Percentiles rank a stretch among this genome's conserved stretches.
Conservation (phyloP, 2,329 filamentous ascomycete species). For the Aspergillus sp. region DNA sequence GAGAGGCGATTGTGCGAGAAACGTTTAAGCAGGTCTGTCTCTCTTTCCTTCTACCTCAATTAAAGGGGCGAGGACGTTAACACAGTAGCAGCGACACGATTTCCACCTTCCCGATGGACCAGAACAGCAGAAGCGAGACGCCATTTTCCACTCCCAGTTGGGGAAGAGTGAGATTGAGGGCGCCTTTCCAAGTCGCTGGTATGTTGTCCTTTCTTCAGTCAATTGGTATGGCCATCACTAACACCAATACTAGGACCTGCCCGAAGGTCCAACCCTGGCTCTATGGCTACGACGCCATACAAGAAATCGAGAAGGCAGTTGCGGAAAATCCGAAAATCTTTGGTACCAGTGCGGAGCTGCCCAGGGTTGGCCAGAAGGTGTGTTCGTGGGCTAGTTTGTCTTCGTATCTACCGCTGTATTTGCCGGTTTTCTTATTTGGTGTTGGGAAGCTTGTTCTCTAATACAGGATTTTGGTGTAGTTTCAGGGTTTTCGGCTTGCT, state of each 20-base stretch:
- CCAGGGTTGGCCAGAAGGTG: not conserved
- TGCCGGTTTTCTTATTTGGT: not conserved
- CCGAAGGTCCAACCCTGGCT: conserved; percentile 63
- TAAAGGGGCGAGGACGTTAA: not conserved
- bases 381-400: not conserved
- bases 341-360: not conserved
- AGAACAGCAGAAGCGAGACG: conserved; percentile 59
- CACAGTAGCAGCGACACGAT: conserved; percentile 43
- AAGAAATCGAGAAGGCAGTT: conserved; percentile 51
- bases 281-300: conserved; percentile 63
- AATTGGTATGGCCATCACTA: not conserved
- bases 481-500: not conserved
- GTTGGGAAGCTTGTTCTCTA: not conserved
- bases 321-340: conserved; percentile 24
- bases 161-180: conserved; percentile 50
- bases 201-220: not conserved
- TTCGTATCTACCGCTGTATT: not conserved
- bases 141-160: conserved; percentile 57
- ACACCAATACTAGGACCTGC: conserved; percentile 48
- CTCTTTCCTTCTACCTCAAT: not conserved
- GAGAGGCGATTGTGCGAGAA: conserved; percentile 59
- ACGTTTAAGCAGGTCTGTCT: conserved; percentile 54
- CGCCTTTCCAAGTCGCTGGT: conserved; percentile 63
- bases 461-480: not conserved
- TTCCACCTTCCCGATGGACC: conserved; percentile 57